Evolutionary conservation across 1,284 basidiomycete genomes (phyloP), one percentile per base, ranked within the genome.

Genomic region (Ceratobasidium sp.): DNA sequence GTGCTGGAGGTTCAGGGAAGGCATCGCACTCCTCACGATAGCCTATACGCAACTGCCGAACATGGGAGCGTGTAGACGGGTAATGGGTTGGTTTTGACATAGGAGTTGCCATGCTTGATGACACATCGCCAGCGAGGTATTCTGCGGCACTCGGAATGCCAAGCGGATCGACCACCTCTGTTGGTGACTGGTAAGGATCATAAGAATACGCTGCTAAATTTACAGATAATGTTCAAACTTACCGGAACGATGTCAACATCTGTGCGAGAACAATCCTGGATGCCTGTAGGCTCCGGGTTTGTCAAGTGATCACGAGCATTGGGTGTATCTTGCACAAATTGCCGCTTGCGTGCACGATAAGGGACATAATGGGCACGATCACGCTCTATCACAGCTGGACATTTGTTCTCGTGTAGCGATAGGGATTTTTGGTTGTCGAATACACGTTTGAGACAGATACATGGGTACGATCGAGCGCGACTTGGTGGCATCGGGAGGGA

Each of bases 391-490:
- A 68, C 48, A 33, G 30, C 33, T 5, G 38, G 23, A 14, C 60
- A 64, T 10, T 12, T 41, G n/a, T 64, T 64, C 10, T 64, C 60
- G 10, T 64, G 60, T 41, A 64, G 18, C 18, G 60, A 64, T n/a
- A 64, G 18, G 3, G 60, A 35, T 23, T 64, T 64, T 33, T n/a
- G 16, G 35, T 12, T 64, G 60, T 64, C 20, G 60, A 38, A 64
- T 64, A 59, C 57, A 59, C 57, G 27, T 27, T 59, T 30, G 27
- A 12, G 18, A 12, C 57, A 59, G 27, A 59, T 59, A 59, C 57
- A 59, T 10, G 18, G 27, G 27, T 59, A 30, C 6, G 33, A 44
- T 44, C 41, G 41, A 44, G 41, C 12, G 57, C 23, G 57, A 59
- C 57, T 59, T 12, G 41, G 41, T 44, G 41, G 41, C 41, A 44